Conservation (phyloP, 768 basidiomycete genomes). For the Russula griseocarnosa region DNA sequence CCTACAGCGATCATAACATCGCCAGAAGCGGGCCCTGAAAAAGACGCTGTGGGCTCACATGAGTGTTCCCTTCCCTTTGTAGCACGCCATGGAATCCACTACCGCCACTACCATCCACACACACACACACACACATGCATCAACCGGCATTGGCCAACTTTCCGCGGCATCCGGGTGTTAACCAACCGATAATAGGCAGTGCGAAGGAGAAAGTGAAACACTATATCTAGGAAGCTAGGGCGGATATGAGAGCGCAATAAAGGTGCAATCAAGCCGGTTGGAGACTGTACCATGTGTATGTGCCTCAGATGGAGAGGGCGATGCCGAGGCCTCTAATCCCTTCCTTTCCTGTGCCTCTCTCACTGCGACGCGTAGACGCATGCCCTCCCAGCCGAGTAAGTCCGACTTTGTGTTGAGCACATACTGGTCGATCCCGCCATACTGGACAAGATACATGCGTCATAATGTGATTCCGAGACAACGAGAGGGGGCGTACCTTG, state of each 20-base stretch:
- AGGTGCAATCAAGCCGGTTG: neutral
- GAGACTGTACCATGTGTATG: conserved; percentile 11
- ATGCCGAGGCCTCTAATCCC: conserved; percentile 14
- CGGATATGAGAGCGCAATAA: conserved; percentile 15
- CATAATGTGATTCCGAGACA: neutral
- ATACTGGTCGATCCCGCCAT: conserved; percentile 41
- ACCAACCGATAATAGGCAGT: neutral
- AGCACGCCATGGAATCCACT: neutral
- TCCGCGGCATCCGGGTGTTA: neutral
- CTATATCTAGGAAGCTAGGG: conserved; percentile 15
- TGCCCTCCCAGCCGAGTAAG: conserved; percentile 41
- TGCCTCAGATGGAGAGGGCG: conserved; percentile 4
- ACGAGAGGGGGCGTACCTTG: conserved; percentile 49
- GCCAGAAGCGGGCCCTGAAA: conserved; percentile 3
- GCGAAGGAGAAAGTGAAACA: conserved; percentile 2
- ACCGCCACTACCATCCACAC: neutral
- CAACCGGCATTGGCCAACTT: neutral
- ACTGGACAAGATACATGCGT: conserved; percentile 24
- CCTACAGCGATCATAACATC: neutral
- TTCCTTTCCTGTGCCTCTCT: conserved; percentile 32
- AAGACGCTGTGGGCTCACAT: neutral
- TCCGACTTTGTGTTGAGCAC: conserved; percentile 41
- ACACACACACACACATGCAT: neutral
- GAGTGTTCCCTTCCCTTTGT: neutral
- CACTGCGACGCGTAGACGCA: conserved; percentile 40